Percentiles rank a stretch among this genome's conserved stretches.
These are phyloP conservation scores for Suillus subaureus DNA, from an alignment of 768 basidiomycete species.

Conservation along the genomic window DNA sequence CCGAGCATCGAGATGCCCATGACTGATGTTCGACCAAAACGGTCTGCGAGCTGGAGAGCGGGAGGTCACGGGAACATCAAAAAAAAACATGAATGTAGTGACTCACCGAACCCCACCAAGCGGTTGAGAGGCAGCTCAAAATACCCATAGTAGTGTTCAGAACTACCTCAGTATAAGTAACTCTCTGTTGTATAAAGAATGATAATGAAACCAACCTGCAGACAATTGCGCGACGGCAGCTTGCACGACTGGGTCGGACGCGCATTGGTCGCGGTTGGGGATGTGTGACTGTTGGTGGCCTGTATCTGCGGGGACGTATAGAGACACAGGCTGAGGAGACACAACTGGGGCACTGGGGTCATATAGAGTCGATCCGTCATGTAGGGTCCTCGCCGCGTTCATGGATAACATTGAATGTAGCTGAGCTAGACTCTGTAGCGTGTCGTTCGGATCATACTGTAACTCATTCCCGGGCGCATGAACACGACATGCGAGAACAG, in stretches of 20 bases:
- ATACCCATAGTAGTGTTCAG: conserved; percentile 59
- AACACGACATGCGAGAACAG: conserved; percentile 68
- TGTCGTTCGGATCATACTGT: conserved; percentile 29
- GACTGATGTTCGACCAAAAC: conserved; percentile 67
- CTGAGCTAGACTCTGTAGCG: not conserved
- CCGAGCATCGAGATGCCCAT: conserved; percentile 66
- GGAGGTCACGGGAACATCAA: conserved; percentile 1
- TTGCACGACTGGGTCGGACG: conserved; percentile 70
- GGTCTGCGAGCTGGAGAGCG: conserved; percentile 65
- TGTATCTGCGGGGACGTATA: not conserved
- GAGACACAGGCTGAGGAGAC: not conserved
- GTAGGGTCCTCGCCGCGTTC: not conserved
- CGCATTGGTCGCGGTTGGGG: conserved; percentile 41
- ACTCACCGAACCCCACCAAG: conserved; percentile 84
- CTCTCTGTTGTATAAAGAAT: not conserved
- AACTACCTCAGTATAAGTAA: not conserved
- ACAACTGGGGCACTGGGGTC: not conserved
- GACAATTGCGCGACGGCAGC: conserved; percentile 70
- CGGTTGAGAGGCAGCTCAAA: conserved; percentile 76
- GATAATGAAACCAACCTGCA: conserved; percentile 48
- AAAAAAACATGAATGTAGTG: conserved; percentile 1
- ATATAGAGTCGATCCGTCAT: not conserved
- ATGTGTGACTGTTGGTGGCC: not conserved
- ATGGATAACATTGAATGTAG: not conserved
- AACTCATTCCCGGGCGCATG: conserved; percentile 50